Base-by-base conservation (phyloP, 768 basidiomycete species). In the Pisolithus microcarpus region DNA sequence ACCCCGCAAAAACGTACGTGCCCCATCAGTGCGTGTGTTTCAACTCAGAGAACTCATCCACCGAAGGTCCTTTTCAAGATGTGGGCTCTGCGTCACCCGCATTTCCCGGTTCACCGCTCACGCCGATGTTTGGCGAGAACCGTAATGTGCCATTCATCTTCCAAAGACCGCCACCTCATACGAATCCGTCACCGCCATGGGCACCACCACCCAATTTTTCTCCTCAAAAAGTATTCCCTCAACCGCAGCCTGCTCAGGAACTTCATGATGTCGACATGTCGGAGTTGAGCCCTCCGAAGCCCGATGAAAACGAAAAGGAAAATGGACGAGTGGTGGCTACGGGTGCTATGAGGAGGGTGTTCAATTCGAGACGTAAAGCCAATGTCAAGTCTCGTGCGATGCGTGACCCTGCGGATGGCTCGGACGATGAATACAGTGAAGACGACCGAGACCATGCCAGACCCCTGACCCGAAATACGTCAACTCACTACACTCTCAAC, bases 401-500 rank as follows among this genome's bases (percentile, higher is more conserved):
- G 46, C 61, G 55, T n/a, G 65, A 58, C 56, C 67, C 56, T 59
- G 62, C 30, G 61, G 68, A 64, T 39, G 65, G 70, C 11, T 72
- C 72, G 30, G 77, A 73, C 49, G 72, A 70, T 39, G 72, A 70
- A 21, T 72, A 66, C 46, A 80, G 77, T 47, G 79, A 80, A 44
- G 79, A 81, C 43, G 72, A 70, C 42, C 67, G 67, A 46, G 70
- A 64, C 16, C 58, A 64, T 48, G 60, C 59, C 31, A 59, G 55
- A 45, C 70, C 73, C 54, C 54, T 76, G 50, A 73, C 76, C 23
- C 77, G 72, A 53, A 82, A 75, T 53, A 86, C 77, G 34, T 82
- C 84, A 43, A 82, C 88, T 62, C 87, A 90, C 60, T 91, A 89
- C 65, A 91, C 89, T 2, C 75, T 91, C 52, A 89, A 91, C 68